Evolutionary conservation across 2,329 filamentous ascomycete species (phyloP).

Genomic region (Penicillium fuscoglaucum): DNA sequence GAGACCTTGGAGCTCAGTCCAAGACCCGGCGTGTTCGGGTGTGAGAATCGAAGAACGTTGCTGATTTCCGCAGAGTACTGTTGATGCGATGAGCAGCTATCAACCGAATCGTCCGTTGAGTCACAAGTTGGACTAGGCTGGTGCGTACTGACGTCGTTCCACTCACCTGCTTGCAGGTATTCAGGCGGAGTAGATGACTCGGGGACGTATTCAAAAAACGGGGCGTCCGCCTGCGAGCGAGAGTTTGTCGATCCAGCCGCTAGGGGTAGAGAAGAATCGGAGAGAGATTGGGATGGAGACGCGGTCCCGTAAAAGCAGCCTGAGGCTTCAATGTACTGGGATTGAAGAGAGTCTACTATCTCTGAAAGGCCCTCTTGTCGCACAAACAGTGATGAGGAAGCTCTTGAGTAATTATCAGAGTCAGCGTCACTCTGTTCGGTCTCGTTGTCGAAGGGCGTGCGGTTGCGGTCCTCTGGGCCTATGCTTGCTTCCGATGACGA

Average conservation of each 20-base stretch:
- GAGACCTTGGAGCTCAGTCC: background rate
- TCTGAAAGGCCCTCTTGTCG: background rate
- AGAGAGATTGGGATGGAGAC: background rate
- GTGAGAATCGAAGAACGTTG: background rate
- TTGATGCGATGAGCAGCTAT: background rate
- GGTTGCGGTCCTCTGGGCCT: background rate
- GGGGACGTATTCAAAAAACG: background rate
- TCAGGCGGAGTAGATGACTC: background rate
- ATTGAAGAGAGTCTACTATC: slow-evolving; percentile 1
- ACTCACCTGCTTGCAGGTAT: background rate
- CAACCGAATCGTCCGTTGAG: background rate
- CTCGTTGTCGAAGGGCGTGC: background rate
- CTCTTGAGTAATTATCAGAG: background rate
- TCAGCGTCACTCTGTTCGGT: background rate
- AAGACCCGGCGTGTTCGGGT: background rate
- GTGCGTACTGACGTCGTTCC: background rate
- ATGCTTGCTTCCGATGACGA: background rate
- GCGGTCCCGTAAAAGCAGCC: background rate
- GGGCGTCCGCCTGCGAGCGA: background rate
- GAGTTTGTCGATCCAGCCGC: background rate
- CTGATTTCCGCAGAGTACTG: background rate
- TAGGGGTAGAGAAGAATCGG: background rate
- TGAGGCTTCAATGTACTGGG: background rate
- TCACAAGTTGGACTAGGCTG: background rate
- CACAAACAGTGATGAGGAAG: background rate